Conservation (phyloP, 2,329 filamentous ascomycete species). For the Aspergillus sp. region DNA sequence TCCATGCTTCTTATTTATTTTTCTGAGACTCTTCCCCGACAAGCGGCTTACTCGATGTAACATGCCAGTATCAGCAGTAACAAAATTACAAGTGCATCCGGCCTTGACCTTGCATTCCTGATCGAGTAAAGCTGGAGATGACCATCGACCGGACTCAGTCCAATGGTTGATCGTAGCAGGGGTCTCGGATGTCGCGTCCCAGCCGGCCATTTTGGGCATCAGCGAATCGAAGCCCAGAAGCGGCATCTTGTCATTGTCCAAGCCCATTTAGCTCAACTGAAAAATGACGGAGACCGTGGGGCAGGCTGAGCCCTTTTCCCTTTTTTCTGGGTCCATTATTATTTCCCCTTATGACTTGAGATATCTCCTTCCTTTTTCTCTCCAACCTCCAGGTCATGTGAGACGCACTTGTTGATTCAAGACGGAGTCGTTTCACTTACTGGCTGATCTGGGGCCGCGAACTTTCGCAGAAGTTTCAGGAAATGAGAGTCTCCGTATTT, state of each 20-base stretch:
- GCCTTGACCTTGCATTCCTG: conserved; percentile 22
- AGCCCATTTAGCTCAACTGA: conserved; percentile 23
- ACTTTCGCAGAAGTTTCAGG: conserved; percentile 4
- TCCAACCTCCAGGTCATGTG: conserved; percentile 4
- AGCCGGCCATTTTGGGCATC: conserved; percentile 27
- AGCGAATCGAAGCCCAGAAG: conserved; percentile 34
- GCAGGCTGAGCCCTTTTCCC: conserved; percentile 15
- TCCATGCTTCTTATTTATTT: conserved; percentile 7
- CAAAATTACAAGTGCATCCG: conserved; percentile 19
- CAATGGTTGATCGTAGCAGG: conserved; percentile 42
- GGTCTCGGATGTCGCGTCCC: conserved; percentile 32
- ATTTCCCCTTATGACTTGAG: neutral
- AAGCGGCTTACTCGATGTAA: conserved; percentile 8
- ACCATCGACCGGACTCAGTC: conserved; percentile 34
- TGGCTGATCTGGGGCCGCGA: neutral
- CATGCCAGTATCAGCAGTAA: conserved; percentile 10
- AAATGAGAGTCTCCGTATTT: neutral
- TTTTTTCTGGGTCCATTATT: neutral
- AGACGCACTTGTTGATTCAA: neutral
- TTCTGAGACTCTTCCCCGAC: neutral
- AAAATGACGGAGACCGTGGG: neutral
- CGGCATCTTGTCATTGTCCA: conserved; percentile 16
- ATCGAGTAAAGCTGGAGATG: conserved; percentile 35
- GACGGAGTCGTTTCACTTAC: conserved; percentile 2
- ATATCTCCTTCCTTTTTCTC: neutral